Percentiles rank a stretch among this genome's conserved stretches.
phyloP scores from a whole-genome alignment of 495 filamentous ascomycete genomes.

The Penicillium odoratum region DNA sequence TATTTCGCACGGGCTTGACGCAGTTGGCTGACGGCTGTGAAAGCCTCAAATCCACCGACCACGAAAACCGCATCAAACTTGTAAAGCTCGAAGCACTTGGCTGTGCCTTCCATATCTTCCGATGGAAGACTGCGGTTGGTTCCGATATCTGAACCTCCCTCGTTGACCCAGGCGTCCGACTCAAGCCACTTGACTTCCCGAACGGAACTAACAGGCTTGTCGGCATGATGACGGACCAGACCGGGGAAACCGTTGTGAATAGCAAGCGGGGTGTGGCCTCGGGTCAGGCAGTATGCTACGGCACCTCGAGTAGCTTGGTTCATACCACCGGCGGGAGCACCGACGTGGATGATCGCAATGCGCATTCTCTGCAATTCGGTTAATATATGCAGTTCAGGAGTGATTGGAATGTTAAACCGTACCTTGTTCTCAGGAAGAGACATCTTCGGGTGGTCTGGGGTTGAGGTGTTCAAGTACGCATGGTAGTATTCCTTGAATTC shows the following conservation, averaged over 20 bases:
- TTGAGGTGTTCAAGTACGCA: slow-evolving; percentile 87
- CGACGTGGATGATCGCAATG: slow-evolving; percentile 94
- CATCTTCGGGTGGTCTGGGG: slow-evolving; percentile 60
- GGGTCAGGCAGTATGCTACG: slow-evolving; percentile 92
- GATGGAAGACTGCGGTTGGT: slow-evolving; percentile 91
- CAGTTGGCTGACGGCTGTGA: slow-evolving; percentile 85
- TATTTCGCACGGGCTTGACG: slow-evolving; percentile 76
- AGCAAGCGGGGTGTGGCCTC: slow-evolving; percentile 87
- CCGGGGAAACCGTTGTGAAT: slow-evolving; percentile 98
- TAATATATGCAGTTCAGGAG: not conserved
- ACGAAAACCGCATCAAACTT: slow-evolving; percentile 89
- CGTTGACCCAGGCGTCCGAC: slow-evolving; percentile 91
- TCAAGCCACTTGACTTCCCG: slow-evolving; percentile 88
- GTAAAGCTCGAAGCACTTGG: slow-evolving; percentile 80
- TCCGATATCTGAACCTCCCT: slow-evolving; percentile 96
- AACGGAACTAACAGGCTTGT: slow-evolving; percentile 78
- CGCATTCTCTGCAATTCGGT: slow-evolving; percentile 69
- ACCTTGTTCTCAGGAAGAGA: slow-evolving; percentile 73
- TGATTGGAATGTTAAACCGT: slow-evolving; percentile 18
- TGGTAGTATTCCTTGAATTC: slow-evolving; percentile 94
- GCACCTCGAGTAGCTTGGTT: slow-evolving; percentile 95
- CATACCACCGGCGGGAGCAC: slow-evolving; percentile 98
- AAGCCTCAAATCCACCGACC: slow-evolving; percentile 96
- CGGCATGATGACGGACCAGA: slow-evolving; percentile 83
- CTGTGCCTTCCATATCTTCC: slow-evolving; percentile 79